Conservation (phyloP, 78 protist species). For the Dictyostelium capitatum region DNA sequence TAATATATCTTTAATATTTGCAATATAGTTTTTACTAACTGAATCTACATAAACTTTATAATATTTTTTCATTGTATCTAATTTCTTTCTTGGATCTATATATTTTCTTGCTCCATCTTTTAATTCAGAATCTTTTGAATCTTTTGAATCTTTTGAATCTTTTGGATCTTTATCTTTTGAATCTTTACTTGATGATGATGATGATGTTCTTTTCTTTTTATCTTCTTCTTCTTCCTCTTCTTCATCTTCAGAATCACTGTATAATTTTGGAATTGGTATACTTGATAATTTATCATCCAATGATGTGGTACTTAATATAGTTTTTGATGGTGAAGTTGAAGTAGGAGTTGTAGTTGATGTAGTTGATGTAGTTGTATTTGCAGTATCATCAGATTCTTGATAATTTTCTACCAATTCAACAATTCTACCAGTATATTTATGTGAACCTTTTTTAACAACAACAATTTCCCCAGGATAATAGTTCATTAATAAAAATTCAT, state of each 20-base stretch:
- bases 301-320: slow-evolving; percentile 3
- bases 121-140: background rate
- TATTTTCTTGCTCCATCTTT: background rate
- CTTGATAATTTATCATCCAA: background rate
- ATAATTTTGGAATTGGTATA: slow-evolving; percentile 1
- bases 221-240: background rate
- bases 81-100: slow-evolving; percentile 33
- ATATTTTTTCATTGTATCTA: background rate
- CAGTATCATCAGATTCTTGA: background rate
- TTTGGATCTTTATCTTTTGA: background rate
- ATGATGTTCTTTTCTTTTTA: background rate
- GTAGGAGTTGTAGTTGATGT: background rate
- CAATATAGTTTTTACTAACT: slow-evolving; percentile 15
- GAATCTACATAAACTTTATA: slow-evolving; percentile 38
- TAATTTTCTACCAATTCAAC: background rate
- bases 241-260: background rate
- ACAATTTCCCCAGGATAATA: slow-evolving; percentile 57
- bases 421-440: slow-evolving; percentile 38
- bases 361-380: background rate
- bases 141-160: background rate
- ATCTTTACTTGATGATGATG: background rate
- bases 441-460: slow-evolving; percentile 3
- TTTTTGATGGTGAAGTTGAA: background rate
- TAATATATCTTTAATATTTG: slow-evolving; percentile 40
- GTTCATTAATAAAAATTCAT: slow-evolving; percentile 34